Evolutionary conservation across 176 grass and related monocot species (phyloP).

Genomic region (Dactylis glomerata): DNA sequence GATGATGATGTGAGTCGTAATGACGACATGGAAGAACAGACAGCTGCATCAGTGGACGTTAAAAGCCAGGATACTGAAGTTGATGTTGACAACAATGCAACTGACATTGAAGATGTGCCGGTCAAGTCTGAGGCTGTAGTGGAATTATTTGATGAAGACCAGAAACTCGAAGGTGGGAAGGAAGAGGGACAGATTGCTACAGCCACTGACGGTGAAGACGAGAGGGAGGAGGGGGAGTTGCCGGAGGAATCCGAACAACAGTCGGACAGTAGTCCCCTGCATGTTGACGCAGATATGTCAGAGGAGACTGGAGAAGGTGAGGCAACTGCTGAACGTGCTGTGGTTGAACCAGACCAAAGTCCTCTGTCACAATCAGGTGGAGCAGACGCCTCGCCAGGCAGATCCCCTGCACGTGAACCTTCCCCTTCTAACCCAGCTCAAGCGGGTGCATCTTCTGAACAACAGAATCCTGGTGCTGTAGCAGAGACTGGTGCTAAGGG

Average conservation of each 20-base stretch:
- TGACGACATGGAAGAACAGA: constrained; percentile 54
- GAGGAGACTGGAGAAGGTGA: constrained; percentile 58
- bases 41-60: constrained; percentile 28
- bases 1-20: constrained; percentile 56
- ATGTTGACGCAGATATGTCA: constrained; percentile 34
- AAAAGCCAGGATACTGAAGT: constrained; percentile 53
- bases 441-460: constrained; percentile 20
- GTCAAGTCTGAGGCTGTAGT: constrained; percentile 33
- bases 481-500: background rate
- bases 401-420: constrained; percentile 48
- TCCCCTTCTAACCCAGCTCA: constrained; percentile 33
- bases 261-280: constrained; percentile 38
- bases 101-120: constrained; percentile 32
- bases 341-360: constrained; percentile 42
- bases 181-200: constrained; percentile 51
- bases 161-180: constrained; percentile 42
- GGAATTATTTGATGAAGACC: constrained; percentile 46
- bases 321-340: constrained; percentile 32
- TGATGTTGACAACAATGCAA: constrained; percentile 37
- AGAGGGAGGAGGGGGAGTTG: constrained; percentile 85
- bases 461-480: background rate
- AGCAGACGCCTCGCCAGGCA: constrained; percentile 45
- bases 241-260: constrained; percentile 69
- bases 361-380: constrained; percentile 33
- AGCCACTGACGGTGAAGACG: constrained; percentile 59